Conservation (phyloP, 345 rosid species). For the Turritis glabra region DNA sequence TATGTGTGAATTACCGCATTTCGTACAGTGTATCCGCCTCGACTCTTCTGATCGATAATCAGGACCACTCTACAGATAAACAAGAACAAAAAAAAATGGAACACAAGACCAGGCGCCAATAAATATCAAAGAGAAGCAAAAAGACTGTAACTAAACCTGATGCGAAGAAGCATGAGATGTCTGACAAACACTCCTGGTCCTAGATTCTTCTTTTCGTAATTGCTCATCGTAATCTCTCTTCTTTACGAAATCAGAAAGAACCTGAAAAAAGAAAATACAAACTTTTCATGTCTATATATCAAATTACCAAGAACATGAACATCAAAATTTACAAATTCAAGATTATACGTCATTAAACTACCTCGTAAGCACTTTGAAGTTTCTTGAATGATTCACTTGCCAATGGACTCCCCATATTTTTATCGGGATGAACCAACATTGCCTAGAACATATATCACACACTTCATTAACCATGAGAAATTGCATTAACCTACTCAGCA, state of each 20-base stretch:
- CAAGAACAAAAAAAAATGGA: not conserved
- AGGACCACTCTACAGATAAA: conserved; percentile 50
- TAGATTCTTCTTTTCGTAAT: conserved; percentile 76
- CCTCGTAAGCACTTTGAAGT: conserved; percentile 98
- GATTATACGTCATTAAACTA: conserved; percentile 24
- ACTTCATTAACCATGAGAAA: conserved; percentile 6
- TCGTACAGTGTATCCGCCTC: conserved; percentile 94
- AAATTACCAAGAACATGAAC: conserved; percentile 1
- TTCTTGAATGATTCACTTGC: conserved; percentile 99
- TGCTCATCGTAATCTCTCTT: conserved; percentile 95
- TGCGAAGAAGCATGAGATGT: conserved; percentile 47
- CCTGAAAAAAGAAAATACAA: conserved; percentile 43
- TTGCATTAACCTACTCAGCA: conserved; percentile 6
- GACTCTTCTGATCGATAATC: conserved; percentile 87
- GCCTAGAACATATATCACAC: conserved; percentile 57
- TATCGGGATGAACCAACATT: conserved; percentile 99
- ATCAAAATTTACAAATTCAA: not conserved
- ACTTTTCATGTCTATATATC: not conserved
- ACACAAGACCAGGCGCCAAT: conserved; percentile 5
- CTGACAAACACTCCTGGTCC: conserved; percentile 68
- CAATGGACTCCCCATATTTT: conserved; percentile 87
- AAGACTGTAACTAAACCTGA: conserved; percentile 52
- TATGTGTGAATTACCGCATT: conserved; percentile 85
- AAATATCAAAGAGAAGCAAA: not conserved
- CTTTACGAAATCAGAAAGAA: conserved; percentile 84